Percentiles rank a stretch among this genome's conserved stretches.
Conservation (phyloP, 495 filamentous ascomycete genomes). For the Penicillium robsamsonii region DNA sequence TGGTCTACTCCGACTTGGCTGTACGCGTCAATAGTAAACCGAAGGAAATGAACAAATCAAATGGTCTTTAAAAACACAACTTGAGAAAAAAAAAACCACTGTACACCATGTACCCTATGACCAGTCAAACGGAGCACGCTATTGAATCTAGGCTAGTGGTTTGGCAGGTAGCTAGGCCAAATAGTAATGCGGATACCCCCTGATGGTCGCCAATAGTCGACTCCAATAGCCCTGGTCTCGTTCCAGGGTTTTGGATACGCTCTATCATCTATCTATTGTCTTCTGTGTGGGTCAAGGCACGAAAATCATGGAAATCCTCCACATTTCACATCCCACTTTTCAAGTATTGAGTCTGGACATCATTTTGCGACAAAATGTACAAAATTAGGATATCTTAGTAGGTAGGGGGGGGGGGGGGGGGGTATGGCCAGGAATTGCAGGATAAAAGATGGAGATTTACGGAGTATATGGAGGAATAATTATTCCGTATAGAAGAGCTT, state of each 20-base stretch:
- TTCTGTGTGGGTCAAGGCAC: slow-evolving; percentile 1
- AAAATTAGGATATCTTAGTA: neutral
- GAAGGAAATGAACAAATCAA: neutral
- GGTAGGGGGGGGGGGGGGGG: too few species aligned
- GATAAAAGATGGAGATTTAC: too few species aligned
- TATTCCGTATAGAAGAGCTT: neutral
- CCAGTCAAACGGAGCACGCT: slow-evolving; percentile 5
- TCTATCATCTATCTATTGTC: slow-evolving; percentile 6
- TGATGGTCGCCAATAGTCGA: slow-evolving; percentile 28
- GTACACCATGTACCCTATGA: neutral
- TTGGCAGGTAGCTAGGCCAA: slow-evolving; percentile 22
- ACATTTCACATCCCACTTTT: slow-evolving; percentile 2
- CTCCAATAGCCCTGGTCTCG: slow-evolving; percentile 14
- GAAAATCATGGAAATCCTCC: slow-evolving; percentile 5
- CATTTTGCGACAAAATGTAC: neutral
- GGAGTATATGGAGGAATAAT: neutral
- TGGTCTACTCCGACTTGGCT: neutral
- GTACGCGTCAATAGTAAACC: neutral
- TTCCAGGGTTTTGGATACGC: slow-evolving; percentile 17
- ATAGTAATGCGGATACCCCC: slow-evolving; percentile 17
- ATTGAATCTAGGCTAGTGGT: slow-evolving; percentile 27
- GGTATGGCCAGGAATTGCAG: too few species aligned
- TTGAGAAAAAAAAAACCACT: neutral
- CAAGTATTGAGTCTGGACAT: neutral
- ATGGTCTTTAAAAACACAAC: neutral